These are phyloP conservation scores for Escovopsis weberi DNA, from an alignment of 2,329 filamentous ascomycete species.

Conservation along the genomic window DNA sequence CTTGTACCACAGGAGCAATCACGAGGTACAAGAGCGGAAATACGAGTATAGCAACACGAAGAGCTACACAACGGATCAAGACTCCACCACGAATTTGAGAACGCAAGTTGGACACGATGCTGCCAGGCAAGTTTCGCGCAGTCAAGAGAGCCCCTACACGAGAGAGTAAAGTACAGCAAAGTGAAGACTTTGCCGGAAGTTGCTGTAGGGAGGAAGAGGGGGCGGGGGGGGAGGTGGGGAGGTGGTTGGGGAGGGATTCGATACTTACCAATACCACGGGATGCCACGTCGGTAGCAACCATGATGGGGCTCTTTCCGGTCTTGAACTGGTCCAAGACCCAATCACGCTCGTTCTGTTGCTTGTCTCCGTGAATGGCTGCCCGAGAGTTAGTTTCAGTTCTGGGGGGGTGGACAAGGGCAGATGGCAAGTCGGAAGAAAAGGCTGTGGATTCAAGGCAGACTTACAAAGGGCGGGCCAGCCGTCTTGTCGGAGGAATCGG, in stretches of 20 bases:
- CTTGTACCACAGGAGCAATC: slow-evolving; percentile 51
- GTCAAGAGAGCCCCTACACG: slow-evolving; percentile 76
- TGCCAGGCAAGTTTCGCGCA: slow-evolving; percentile 84
- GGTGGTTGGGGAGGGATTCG: slow-evolving; percentile 29
- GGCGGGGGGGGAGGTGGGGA: slow-evolving; percentile 20
- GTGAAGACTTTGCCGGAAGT: slow-evolving; percentile 37
- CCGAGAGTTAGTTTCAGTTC: slow-evolving; percentile 20
- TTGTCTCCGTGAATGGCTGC: slow-evolving; percentile 96
- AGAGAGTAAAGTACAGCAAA: slow-evolving; percentile 77
- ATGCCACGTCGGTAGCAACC: slow-evolving; percentile 99
- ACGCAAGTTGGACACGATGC: slow-evolving; percentile 66
- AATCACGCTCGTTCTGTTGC: slow-evolving; percentile 98
- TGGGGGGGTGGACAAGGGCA: slow-evolving; percentile 9
- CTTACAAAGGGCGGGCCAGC: slow-evolving; percentile 93
- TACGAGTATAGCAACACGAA: slow-evolving; percentile 52
- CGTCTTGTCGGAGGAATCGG: slow-evolving; percentile 90
- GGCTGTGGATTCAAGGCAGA: slow-evolving; percentile 13
- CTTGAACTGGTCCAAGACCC: slow-evolving; percentile 99
- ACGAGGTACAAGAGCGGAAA: slow-evolving; percentile 57
- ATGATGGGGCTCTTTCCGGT: slow-evolving; percentile 98
- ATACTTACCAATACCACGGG: slow-evolving; percentile 99
- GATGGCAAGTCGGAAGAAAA: slow-evolving; percentile 21
- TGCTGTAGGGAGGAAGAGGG: slow-evolving; percentile 21
- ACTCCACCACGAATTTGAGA: slow-evolving; percentile 58
- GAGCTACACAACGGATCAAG: slow-evolving; percentile 49